Conservation (phyloP, 75 land plant species). For the Ceratopteris richardii region DNA sequence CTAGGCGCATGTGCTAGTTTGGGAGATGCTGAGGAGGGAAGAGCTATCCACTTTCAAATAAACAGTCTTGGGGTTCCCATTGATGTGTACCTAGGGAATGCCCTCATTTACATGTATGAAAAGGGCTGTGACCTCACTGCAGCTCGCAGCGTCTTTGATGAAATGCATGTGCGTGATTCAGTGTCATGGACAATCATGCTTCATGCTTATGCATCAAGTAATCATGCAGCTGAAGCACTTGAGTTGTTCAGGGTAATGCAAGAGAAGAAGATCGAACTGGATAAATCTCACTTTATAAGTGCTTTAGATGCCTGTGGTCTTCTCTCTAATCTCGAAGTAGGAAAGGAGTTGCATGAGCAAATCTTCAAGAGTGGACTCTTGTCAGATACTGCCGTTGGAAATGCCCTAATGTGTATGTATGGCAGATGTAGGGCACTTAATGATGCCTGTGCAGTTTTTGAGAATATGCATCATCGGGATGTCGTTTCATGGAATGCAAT, state of each 20-base stretch:
- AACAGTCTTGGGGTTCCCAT: not conserved
- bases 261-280: constrained; percentile 3
- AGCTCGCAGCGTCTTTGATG: constrained; percentile 16
- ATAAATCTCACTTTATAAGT: constrained; percentile 1
- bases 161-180: constrained; percentile 16
- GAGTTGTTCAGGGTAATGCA: constrained; percentile 9
- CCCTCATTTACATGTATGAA: constrained; percentile 13
- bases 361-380: not conserved
- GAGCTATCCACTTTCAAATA: constrained; percentile 4
- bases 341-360: constrained; percentile 6
- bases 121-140: constrained; percentile 8
- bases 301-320: constrained; percentile 8
- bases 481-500: constrained; percentile 5
- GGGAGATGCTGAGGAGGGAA: constrained; percentile 26
- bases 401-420: constrained; percentile 4
- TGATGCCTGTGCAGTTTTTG: constrained; percentile 8
- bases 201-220: constrained; percentile 9
- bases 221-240: constrained; percentile 6
- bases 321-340: constrained; percentile 2
- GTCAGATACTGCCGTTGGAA: not conserved
- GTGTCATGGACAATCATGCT: constrained; percentile 14
- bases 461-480: not conserved
- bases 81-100: constrained; percentile 11
- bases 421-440: not conserved
- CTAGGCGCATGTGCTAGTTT: constrained; percentile 26